Evolutionary conservation across 352 stramenopile species (phyloP).

Genomic region (Globisporangium nunn): DNA sequence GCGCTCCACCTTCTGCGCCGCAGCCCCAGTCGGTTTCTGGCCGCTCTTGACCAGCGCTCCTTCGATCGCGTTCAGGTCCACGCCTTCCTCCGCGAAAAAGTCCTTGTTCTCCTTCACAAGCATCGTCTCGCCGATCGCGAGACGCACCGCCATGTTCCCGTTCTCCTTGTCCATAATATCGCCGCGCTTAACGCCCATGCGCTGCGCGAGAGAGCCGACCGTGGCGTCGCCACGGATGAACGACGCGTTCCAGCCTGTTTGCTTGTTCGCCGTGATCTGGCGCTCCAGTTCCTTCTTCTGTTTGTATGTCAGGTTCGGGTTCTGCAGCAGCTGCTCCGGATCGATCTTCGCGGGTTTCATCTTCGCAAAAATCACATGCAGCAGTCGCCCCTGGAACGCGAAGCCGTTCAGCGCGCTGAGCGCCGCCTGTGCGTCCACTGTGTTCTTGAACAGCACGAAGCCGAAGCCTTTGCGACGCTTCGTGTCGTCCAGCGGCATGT

Average conservation of each 20-base stretch:
- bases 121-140: slow-evolving; percentile 97
- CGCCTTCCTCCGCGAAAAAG: slow-evolving; percentile 92
- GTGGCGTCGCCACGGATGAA: slow-evolving; percentile 78
- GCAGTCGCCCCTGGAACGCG: slow-evolving; percentile 94
- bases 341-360: slow-evolving; percentile 60
- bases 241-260: slow-evolving; percentile 94
- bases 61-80: slow-evolving; percentile 93
- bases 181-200: slow-evolving; percentile 89
- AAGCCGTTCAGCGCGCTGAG: slow-evolving; percentile 89
- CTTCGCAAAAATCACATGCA: slow-evolving; percentile 92
- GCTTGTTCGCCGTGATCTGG: slow-evolving; percentile 66
- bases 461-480: slow-evolving; percentile 95
- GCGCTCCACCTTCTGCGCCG: slow-evolving; percentile 73
- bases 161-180: slow-evolving; percentile 94
- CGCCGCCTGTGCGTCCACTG: slow-evolving; percentile 84
- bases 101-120: slow-evolving; percentile 97
- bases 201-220: slow-evolving; percentile 68
- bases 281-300: slow-evolving; percentile 89
- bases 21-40: slow-evolving; percentile 18
- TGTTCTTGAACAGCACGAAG: slow-evolving; percentile 94
- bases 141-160: slow-evolving; percentile 95
- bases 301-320: slow-evolving; percentile 82
- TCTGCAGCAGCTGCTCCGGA: slow-evolving; percentile 42
- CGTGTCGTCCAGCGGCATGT: slow-evolving; percentile 95
- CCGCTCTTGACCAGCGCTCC: slow-evolving; percentile 53